Evolutionary conservation across 2,329 filamentous ascomycete species (phyloP), one percentile per base, ranked within the genome.

Genomic region (Fusarium goolgardi): DNA sequence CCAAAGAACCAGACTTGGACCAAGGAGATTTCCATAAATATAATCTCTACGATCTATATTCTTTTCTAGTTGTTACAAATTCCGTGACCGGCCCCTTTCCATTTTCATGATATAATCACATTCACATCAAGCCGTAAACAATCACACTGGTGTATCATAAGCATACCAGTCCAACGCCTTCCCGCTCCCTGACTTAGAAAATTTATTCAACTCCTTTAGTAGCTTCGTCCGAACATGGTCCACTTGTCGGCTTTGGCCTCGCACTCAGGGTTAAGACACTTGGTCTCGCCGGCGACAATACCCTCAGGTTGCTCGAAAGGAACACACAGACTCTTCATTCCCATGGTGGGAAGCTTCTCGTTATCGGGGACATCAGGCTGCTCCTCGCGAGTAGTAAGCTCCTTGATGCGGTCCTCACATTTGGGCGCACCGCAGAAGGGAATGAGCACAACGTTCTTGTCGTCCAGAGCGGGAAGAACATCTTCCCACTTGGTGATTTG

Each of bases 351-450:
- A 20, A 81, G 79, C 75, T 83, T 84, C 70, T 86, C 83, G 71
- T 82, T 81, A 67, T 87, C 85, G 49, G 85, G 83, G 34, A 82
- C 78, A 51, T 81, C 80, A 55, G 83, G 80, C 72, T 84, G 88
- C 55, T 88, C 85, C 59, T 89, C 90, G 72, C 91, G 90, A 43
- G 91, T 93, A 67, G 93, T 97, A 77, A 94, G 85, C 58, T 96
- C 93, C 87, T 98, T 98, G 83, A 98, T 93, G 79, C 93, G 88
- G 74, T 97, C 95, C 81, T 97, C 95, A 76, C 95, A 98, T 78
- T 92, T 89, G 70, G 82, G 81, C 35, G 88, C 91, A 65, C 94
- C 84, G 78, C 96, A 99, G 84, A 93, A 92, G 54, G 95, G 95
- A 70, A 98, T 96, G 63, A 98, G 83, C 43, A 96, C 90, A 43